Evolutionary conservation across 371 early-diverging fungal genomes (phyloP).

Genomic region (Mortierella sp.): DNA sequence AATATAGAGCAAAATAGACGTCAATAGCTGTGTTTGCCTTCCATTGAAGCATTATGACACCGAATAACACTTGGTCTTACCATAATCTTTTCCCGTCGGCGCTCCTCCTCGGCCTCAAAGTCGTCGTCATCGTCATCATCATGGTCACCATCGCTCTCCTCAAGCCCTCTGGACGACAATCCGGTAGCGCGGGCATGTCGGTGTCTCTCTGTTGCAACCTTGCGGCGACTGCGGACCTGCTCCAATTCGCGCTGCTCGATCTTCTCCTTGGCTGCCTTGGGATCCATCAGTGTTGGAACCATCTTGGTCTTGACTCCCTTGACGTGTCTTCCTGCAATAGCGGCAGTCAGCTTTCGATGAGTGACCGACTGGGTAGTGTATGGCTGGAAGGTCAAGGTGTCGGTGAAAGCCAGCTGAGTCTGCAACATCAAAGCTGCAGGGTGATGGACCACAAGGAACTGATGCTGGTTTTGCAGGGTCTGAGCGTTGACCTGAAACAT

Average conservation of each 20-base stretch:
- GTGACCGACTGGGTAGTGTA: slow-evolving; percentile 70
- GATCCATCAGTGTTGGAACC: slow-evolving; percentile 74
- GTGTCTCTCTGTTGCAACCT: slow-evolving; percentile 45
- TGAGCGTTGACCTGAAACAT: slow-evolving; percentile 79
- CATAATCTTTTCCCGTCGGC: slow-evolving; percentile 55
- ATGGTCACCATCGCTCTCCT: slow-evolving; percentile 57
- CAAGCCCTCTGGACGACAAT: slow-evolving; percentile 38
- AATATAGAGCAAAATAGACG: not conserved
- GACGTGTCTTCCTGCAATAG: slow-evolving; percentile 76
- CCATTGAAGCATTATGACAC: not conserved
- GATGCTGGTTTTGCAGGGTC: slow-evolving; percentile 68
- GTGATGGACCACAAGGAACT: slow-evolving; percentile 79
- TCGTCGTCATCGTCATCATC: slow-evolving; percentile 60
- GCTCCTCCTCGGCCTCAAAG: slow-evolving; percentile 56
- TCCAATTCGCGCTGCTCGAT: slow-evolving; percentile 56
- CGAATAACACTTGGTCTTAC: slow-evolving; percentile 6
- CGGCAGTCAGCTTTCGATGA: slow-evolving; percentile 76
- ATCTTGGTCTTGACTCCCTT: slow-evolving; percentile 77
- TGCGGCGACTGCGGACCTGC: slow-evolving; percentile 52
- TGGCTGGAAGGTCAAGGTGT: slow-evolving; percentile 82
- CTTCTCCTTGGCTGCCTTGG: slow-evolving; percentile 62
- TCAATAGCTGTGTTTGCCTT: not conserved
- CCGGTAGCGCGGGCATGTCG: slow-evolving; percentile 47
- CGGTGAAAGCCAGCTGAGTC: slow-evolving; percentile 75
- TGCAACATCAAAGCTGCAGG: slow-evolving; percentile 75